Conservation (phyloP, 2,329 filamentous ascomycete species). For the Paracoccidioides brasiliensis region DNA sequence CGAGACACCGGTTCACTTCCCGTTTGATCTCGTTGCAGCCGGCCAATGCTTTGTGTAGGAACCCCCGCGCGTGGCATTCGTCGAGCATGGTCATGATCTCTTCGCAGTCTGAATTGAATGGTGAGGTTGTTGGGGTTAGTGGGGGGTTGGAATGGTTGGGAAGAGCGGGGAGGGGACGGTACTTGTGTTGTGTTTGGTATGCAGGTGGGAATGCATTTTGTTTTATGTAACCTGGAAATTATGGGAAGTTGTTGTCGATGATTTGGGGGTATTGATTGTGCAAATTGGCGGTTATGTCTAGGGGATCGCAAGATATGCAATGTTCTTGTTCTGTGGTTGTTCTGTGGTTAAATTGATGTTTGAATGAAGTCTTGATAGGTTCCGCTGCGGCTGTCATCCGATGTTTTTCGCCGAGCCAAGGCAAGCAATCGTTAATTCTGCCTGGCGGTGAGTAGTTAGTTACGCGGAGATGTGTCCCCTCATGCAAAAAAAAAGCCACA, state of each 20-base stretch:
- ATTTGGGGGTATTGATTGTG: not conserved
- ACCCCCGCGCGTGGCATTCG: conserved; percentile 85
- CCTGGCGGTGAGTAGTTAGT: conserved; percentile 22
- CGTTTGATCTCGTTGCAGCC: conserved; percentile 82
- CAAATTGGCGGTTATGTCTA: not conserved
- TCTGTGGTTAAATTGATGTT: too few species aligned
- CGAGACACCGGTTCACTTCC: conserved; percentile 72
- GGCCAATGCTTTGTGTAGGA: conserved; percentile 80
- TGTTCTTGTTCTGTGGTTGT: too few species aligned
- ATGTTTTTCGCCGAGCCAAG: not conserved
- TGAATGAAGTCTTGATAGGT: too few species aligned
- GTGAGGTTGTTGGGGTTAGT: not conserved
- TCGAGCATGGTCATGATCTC: conserved; percentile 89
- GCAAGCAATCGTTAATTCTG: conserved; percentile 14
- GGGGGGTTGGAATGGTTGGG: not conserved
- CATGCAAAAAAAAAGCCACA: conserved; percentile 1
- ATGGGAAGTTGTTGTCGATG: not conserved
- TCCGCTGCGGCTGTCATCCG: not conserved
- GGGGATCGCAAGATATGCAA: too few species aligned
- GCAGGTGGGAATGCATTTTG: conserved; percentile 92
- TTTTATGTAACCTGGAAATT: not conserved
- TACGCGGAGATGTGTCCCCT: not conserved
- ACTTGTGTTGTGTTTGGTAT: conserved; percentile 87
- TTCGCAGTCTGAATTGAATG: conserved; percentile 58
- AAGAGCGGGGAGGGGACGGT: conserved; percentile 20